Base-by-base conservation (phyloP, 1,139 yeast genomes). In the Yamadazyma mexicana region DNA sequence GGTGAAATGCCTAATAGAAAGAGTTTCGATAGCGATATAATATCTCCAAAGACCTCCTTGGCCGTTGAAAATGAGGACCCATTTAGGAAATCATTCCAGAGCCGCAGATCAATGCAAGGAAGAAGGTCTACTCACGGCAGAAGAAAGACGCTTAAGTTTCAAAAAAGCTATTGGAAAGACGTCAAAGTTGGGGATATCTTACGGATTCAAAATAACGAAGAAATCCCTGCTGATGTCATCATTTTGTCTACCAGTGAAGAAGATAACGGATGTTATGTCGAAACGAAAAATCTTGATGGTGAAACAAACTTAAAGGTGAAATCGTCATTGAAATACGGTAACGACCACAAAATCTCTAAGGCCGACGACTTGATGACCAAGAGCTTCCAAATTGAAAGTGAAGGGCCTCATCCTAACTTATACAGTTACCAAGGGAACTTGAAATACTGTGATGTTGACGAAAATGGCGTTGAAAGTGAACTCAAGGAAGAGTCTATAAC, bases 231-330 rank as follows among this genome's bases (percentile, higher is more conserved):
- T 4, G 83, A 78, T 55, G 60, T 74, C 17, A 56, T 75, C 30
- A 66, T 78, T 17, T 59, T 78, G 12, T 61, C 79, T 12, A 71
- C 83, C 1, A 70, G 78, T 49, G 81, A 75, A 47, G 73, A 67
- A 15, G 80, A 77, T 51, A 73, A 72, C 48, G 66, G 74, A 37
- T 77, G 82, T 58, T 76, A 69, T 47, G 76, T 77, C 14, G 83
- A 78, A 53, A 78, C 83, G 1, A 78, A 77, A 50, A 78, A 78
- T 50, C 61, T 78, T 40, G 83, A 78, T 56, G 83, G 83, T 54
- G 83, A 78, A 58, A 78, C 83, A 3, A 78, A 78, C 49, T 62
- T 78, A 50, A 78, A 77, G 54, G 75, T 69, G n/a, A 74, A 73
- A 51, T 73, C 67, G 44, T 69, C 81, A 2, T 53, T 78, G 44